Evolutionary conservation across 768 basidiomycete genomes (phyloP).

Genomic region (Collybia sordida): DNA sequence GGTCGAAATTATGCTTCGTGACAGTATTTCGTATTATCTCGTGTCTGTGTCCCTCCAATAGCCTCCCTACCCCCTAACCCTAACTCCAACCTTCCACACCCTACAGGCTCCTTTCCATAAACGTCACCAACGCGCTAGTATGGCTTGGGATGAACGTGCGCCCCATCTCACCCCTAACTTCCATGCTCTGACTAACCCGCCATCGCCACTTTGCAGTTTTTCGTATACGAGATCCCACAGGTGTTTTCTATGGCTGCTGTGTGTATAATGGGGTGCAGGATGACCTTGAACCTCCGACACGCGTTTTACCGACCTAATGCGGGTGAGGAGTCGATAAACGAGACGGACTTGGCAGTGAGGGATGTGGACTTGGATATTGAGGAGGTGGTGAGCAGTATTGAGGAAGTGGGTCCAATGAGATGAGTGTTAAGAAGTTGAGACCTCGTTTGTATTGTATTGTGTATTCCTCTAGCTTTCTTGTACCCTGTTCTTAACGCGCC

Average conservation of each 20-base stretch:
- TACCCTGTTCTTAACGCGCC: too few relatives aligned
- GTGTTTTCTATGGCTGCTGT: constrained; percentile 1
- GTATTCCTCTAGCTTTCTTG: too few relatives aligned
- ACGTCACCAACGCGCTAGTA: neutral
- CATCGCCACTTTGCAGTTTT: neutral
- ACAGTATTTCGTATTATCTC: constrained; percentile 5
- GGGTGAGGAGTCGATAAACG: neutral
- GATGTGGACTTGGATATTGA: neutral
- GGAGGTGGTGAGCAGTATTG: neutral
- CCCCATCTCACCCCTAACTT: neutral
- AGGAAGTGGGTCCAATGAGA: too few relatives aligned
- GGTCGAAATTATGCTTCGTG: constrained; percentile 1
- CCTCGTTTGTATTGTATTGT: too few relatives aligned
- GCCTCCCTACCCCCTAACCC: neutral
- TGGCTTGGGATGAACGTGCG: constrained; percentile 1
- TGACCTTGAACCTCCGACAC: constrained; percentile 2
- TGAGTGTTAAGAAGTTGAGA: too few relatives aligned
- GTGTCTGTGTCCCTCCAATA: neutral
- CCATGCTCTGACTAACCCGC: neutral
- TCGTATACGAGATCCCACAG: neutral
- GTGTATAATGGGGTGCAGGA: constrained; percentile 8
- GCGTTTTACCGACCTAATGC: neutral
- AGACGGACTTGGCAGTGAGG: neutral
- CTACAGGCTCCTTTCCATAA: neutral
- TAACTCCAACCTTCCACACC: neutral